Percentiles rank a stretch among this genome's conserved stretches.
Conservation (phyloP, 306 rosid genomes). For the Clitoria ternatea region DNA sequence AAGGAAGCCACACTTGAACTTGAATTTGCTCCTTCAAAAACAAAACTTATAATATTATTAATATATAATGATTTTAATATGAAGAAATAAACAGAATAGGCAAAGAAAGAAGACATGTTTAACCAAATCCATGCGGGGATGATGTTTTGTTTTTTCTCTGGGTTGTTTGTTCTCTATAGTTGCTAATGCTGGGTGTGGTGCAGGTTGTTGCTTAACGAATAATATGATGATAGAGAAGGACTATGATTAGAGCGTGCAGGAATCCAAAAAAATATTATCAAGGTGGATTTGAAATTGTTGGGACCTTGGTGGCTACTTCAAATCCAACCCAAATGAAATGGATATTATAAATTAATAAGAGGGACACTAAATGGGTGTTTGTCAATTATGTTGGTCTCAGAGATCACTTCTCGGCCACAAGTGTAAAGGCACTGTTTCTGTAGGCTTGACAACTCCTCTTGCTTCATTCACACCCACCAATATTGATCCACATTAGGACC, state of each 20-base stretch:
- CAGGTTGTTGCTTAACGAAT: neutral
- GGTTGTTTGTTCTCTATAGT: neutral
- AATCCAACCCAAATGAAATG: neutral
- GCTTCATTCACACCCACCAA: conserved; percentile 44
- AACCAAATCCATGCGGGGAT: conserved; percentile 36
- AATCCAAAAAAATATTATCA: neutral
- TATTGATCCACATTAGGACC: conserved; percentile 40
- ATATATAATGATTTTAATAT: neutral
- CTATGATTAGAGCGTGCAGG: neutral
- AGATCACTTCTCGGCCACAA: conserved; percentile 48
- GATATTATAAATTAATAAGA: neutral
- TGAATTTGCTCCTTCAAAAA: neutral
- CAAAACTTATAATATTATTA: neutral
- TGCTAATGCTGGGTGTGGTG: conserved; percentile 4
- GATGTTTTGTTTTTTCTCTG: conserved; percentile 16
- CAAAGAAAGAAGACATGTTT: conserved; percentile 42
- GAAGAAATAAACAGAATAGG: neutral
- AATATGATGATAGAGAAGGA: conserved; percentile 29
- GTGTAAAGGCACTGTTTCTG: conserved; percentile 30
- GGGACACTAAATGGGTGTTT: conserved; percentile 21
- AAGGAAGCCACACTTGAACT: conserved; percentile 16
- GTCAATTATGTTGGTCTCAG: conserved; percentile 33
- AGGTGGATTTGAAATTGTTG: neutral
- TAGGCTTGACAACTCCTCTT: conserved; percentile 26
- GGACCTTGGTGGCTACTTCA: neutral